A percentile compares a stretch with the other conserved stretches of the same genome.
Conservation (phyloP, 179 eudicot species). For the Gypsophila paniculata region DNA sequence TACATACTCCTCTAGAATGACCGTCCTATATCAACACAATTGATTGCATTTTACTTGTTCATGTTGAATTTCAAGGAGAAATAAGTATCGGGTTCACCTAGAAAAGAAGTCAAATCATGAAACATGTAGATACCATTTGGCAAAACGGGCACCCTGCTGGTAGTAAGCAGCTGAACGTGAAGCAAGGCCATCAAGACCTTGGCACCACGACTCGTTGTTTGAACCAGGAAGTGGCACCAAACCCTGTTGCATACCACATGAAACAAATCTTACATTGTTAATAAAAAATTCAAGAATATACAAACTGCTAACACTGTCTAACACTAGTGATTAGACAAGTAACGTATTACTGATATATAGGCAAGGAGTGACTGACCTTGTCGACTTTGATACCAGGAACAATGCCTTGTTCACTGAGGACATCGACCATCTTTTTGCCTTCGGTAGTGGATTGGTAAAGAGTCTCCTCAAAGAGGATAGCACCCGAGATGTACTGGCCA, state of each 20-base stretch:
- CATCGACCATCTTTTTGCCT: constrained; percentile 84
- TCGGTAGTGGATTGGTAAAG: constrained; percentile 81
- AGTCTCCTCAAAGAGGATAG: constrained; percentile 90
- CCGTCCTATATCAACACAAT: neutral
- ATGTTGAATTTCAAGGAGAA: neutral
- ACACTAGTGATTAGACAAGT: neutral
- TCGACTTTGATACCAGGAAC: constrained; percentile 92
- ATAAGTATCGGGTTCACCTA: neutral
- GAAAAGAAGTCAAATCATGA: neutral
- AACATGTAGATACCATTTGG: constrained; percentile 64
- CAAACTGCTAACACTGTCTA: constrained; percentile 5
- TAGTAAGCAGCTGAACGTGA: constrained; percentile 88
- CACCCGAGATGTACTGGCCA: constrained; percentile 81
- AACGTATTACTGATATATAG: neutral
- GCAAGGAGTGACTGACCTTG: constrained; percentile 48
- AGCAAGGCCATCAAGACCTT: constrained; percentile 94
- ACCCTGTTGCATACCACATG: constrained; percentile 47
- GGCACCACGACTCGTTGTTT: constrained; percentile 89
- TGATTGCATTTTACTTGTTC: neutral
- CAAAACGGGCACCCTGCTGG: constrained; percentile 94
- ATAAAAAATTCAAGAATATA: neutral
- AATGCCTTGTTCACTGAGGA: constrained; percentile 68
- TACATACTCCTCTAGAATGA: neutral
- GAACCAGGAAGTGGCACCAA: constrained; percentile 87
- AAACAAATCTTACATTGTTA: constrained; percentile 17